Evolutionary conservation across 768 basidiomycete species (phyloP), one percentile per base, ranked within the genome.

Genomic region (Mycena leptocephala): DNA sequence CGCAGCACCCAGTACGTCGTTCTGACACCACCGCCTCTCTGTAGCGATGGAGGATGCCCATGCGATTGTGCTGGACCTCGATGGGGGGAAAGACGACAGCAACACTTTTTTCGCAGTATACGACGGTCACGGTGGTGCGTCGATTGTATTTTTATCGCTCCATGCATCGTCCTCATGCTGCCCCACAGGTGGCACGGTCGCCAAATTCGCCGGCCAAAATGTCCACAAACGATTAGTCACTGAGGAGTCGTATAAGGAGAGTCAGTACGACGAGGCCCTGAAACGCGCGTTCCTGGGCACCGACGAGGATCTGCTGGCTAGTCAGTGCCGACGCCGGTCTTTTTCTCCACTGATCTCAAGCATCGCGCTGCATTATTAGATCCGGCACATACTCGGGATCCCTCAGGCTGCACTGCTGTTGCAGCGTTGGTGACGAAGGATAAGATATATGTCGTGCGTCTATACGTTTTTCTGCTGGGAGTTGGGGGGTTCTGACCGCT

Each of bases 41-140:
- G 65, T 82, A 99, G 98, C 94, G 80, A 99, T 99, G 98, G 98
- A 99, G 87, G 98, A 99, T 81, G 93, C 98, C 1, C 98, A 99
- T 85, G 89, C 95, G 22, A 89, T 92, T 46, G 86, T 95, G 32
- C 87, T 97, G 58, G 89, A 93, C 76, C 87, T 98, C 72, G 93
- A 95, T 72, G 89, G 89, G 51, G 86, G 80, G 74, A 84, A 74
- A 35, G 82, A 86, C 1, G 84, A 87, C 46, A 86, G 87, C 7
- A 95, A 94, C 82, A 90, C 95, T 0, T 97, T 99, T 87, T 98
- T 99, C 80, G 98, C 95, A 33, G 97, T 99, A 2, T 99, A 98
- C 82, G 98, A 99, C 86, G 98, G 98, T 35, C 98, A 99, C 83
- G 98, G 98, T 75, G 98, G 98, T 96, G 81, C 78, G 91, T 84